Base-by-base conservation (phyloP, 1,284 basidiomycete genomes). In the Gomphus sp. region DNA sequence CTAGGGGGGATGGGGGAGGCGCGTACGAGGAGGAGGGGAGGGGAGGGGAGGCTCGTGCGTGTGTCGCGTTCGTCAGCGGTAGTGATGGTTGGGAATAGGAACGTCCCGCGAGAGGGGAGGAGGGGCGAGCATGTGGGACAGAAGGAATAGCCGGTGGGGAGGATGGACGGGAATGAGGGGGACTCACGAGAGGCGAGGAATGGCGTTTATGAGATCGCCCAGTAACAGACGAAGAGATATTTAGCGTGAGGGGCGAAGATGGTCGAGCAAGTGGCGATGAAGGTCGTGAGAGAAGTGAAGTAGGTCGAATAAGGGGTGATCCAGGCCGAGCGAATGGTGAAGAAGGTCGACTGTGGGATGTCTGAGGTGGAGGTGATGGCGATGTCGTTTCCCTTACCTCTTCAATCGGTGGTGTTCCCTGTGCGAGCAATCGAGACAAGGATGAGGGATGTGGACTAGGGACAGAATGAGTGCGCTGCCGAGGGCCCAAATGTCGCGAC, bases 371-470 rank as follows among this genome's bases (percentile, higher is more conserved):
- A 10, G 60, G 60, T 18, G 70, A 64, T 18, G 68, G 65, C 25
- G 71, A 66, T 41, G 68, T 62, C 0, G 66, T 64, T 14, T 73
- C 73, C 11, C 72, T 62, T 14, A 65, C 62, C 16, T 63, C 64
- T 55, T 82, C 80, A 10, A 72, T 66, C 6, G 76, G 72, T 14
- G 87, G 52, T 25, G 49, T 52, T 10, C 31, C 51, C 36, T 90
- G 87, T 0, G 87, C 88, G 28, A 90, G 74, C 6, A 90, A 72
- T 39, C 85, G 80, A 14, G 87, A 89, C 61, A 90, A 73, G 4
- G 87, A 89, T 6, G 87, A 89, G 1, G 83, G 87, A 5, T 87
- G 82, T 4, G 81, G 81, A 16, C 76, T 74, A 16, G 85, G 84
- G 8, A 82, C 82, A 7, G 85, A 85, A 63, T 79, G 84, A n/a